Conservation (phyloP, 1,284 basidiomycete species). For the Tremellales sp. region DNA sequence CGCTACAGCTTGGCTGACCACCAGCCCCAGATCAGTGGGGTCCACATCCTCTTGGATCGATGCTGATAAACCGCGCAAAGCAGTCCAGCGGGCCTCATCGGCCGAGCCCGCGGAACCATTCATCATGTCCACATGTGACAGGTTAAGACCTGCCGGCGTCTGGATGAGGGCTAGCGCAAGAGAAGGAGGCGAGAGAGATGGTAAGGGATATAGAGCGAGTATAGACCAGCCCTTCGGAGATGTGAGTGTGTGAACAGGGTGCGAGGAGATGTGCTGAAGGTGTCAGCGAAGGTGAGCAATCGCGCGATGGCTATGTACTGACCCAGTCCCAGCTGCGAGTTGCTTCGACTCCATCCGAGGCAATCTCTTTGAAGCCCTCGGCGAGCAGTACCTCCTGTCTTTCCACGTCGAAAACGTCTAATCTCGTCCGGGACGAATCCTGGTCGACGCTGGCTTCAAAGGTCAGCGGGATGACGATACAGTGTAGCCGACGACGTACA, state of each 20-base stretch:
- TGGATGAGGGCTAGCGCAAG: conserved; percentile 25
- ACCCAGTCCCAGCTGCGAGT: conserved; percentile 22
- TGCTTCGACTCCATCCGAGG: conserved; percentile 4
- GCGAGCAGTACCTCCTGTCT: conserved; percentile 13
- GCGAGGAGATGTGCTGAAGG: too few relatives aligned
- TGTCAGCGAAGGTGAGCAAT: too few relatives aligned
- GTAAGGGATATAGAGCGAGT: conserved; percentile 21
- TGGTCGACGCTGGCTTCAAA: not conserved
- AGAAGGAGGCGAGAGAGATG: conserved; percentile 20
- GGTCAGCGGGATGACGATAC: not conserved
- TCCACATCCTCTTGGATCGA: conserved; percentile 6
- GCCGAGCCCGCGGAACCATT: not conserved
- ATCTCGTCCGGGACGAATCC: not conserved
- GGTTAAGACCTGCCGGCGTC: conserved; percentile 9
- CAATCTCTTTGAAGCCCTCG: conserved; percentile 18
- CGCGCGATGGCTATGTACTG: too few relatives aligned
- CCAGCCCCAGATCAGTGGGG: conserved; percentile 3
- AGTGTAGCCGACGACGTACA: conserved; percentile 1
- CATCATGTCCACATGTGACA: conserved; percentile 22
- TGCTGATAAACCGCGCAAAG: conserved; percentile 1
- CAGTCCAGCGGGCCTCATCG: not conserved
- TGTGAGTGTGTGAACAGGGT: too few relatives aligned
- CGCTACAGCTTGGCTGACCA: conserved; percentile 20
- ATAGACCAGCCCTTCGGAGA: conserved; percentile 20
- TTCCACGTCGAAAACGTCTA: conserved; percentile 12